Evolutionary conservation across 2,329 filamentous ascomycete species (phyloP).

Genomic region (Aschersonia sp.): DNA sequence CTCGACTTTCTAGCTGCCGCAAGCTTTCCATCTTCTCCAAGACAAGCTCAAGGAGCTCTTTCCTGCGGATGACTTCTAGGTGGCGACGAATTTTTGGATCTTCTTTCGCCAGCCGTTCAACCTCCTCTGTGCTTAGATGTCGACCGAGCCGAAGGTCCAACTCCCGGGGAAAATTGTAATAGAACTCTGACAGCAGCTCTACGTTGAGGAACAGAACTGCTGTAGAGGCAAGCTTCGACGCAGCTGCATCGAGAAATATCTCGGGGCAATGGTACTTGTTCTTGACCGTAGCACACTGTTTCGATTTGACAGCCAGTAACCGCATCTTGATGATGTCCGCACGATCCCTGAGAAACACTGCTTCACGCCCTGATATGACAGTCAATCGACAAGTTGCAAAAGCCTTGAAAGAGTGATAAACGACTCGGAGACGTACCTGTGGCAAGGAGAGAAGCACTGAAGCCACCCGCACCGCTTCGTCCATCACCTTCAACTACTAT

Average conservation of each 20-base stretch:
- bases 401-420: not conserved
- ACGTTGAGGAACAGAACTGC: slow-evolving; percentile 96
- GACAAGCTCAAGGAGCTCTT: slow-evolving; percentile 85
- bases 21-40: slow-evolving; percentile 92
- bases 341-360: slow-evolving; percentile 84
- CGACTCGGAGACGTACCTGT: slow-evolving; percentile 44
- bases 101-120: slow-evolving; percentile 84
- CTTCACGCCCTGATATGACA: slow-evolving; percentile 60
- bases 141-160: slow-evolving; percentile 77
- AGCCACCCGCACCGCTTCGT: slow-evolving; percentile 77
- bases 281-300: slow-evolving; percentile 68
- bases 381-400: slow-evolving; percentile 3
- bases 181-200: slow-evolving; percentile 91
- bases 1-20: slow-evolving; percentile 65
- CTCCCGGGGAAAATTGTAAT: slow-evolving; percentile 92
- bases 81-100: slow-evolving; percentile 83
- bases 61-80: slow-evolving; percentile 80
- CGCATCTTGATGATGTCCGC: slow-evolving; percentile 85
- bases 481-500: slow-evolving; percentile 74
- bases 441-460: slow-evolving; percentile 72
- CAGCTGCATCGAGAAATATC: slow-evolving; percentile 93
- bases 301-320: slow-evolving; percentile 72
- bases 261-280: slow-evolving; percentile 98
- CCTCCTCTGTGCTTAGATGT: slow-evolving; percentile 61
- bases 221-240: slow-evolving; percentile 85